Evolutionary conservation across 1,284 basidiomycete genomes (phyloP).

Genomic region (Clitocybe nebularis): DNA sequence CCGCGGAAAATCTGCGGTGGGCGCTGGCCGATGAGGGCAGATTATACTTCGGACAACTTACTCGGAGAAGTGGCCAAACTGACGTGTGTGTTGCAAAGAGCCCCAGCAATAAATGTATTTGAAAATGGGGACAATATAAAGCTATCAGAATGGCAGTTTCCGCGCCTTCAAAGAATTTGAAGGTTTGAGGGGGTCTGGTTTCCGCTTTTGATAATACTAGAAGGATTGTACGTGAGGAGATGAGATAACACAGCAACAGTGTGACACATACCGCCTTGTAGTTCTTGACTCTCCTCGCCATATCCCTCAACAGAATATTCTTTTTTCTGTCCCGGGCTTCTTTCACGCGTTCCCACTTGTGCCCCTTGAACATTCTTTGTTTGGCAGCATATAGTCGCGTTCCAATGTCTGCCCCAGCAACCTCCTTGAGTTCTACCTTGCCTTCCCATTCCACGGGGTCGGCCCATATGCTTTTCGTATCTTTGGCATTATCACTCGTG

Average conservation of each 20-base stretch:
- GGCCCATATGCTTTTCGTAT: conserved; percentile 25
- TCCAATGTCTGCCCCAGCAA: conserved; percentile 50
- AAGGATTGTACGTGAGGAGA: conserved; percentile 11
- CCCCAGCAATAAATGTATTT: background rate
- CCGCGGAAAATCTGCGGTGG: no score
- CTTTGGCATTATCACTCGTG: background rate
- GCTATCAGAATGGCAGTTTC: conserved; percentile 51
- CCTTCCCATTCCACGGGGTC: conserved; percentile 56
- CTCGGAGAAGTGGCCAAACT: no score
- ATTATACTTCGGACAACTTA: no score
- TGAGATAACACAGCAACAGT: background rate
- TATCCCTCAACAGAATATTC: conserved; percentile 58
- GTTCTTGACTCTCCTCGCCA: conserved; percentile 56
- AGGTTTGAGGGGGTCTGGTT: conserved; percentile 52
- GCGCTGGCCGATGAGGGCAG: no score
- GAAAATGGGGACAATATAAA: background rate
- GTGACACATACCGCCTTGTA: conserved; percentile 57
- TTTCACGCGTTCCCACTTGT: conserved; percentile 69
- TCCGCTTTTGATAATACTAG: conserved; percentile 50
- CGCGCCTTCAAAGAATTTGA: conserved; percentile 38
- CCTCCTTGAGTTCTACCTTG: conserved; percentile 42
- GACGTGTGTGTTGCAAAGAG: no score
- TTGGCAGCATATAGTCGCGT: conserved; percentile 65
- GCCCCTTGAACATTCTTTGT: conserved; percentile 84
- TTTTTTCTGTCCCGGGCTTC: conserved; percentile 41